Percentiles rank a stretch among this genome's conserved stretches.
phyloP scores from a whole-genome alignment of 2,329 filamentous ascomycete genomes.

The Phialophora expanda region DNA sequence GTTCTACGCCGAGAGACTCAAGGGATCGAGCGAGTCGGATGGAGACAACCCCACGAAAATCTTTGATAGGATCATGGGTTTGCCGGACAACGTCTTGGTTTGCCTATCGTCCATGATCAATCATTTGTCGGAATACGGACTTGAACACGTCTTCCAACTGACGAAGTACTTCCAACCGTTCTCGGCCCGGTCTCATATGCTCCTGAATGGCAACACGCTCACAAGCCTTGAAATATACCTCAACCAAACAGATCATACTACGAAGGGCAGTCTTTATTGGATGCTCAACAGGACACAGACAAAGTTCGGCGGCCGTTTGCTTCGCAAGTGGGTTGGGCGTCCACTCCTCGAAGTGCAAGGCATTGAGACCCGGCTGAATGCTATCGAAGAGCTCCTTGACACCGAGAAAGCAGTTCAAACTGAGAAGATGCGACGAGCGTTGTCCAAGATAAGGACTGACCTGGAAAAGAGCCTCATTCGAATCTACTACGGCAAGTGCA shows the following conservation, averaged over 20 bases:
- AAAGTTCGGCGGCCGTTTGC: conserved; percentile 81
- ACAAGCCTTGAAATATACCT: conserved; percentile 95
- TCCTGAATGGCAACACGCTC: conserved; percentile 91
- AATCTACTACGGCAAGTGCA: conserved; percentile 97
- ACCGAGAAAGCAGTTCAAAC: conserved; percentile 69
- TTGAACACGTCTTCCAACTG: conserved; percentile 93
- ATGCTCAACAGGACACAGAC: conserved; percentile 91
- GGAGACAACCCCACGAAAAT: conserved; percentile 67
- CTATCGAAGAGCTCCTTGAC: conserved; percentile 83
- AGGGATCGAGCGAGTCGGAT: conserved; percentile 57
- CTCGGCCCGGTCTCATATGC: conserved; percentile 91
- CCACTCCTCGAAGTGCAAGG: conserved; percentile 77
- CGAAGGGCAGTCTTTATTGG: conserved; percentile 93
- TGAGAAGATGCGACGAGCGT: conserved; percentile 74
- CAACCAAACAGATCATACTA: conserved; percentile 84
- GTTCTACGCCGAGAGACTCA: conserved; percentile 89
- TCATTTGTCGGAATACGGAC: conserved; percentile 86
- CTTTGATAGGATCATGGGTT: conserved; percentile 81
- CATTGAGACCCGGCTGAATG: conserved; percentile 78
- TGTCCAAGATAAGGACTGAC: conserved; percentile 75
- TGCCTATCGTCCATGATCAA: conserved; percentile 97
- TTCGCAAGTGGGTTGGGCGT: conserved; percentile 93
- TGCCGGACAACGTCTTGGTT: conserved; percentile 84
- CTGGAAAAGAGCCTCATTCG: conserved; percentile 91
- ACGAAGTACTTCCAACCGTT: conserved; percentile 98